Evolutionary conservation across 768 basidiomycete species (phyloP).

Genomic region (Suillus sp.): DNA sequence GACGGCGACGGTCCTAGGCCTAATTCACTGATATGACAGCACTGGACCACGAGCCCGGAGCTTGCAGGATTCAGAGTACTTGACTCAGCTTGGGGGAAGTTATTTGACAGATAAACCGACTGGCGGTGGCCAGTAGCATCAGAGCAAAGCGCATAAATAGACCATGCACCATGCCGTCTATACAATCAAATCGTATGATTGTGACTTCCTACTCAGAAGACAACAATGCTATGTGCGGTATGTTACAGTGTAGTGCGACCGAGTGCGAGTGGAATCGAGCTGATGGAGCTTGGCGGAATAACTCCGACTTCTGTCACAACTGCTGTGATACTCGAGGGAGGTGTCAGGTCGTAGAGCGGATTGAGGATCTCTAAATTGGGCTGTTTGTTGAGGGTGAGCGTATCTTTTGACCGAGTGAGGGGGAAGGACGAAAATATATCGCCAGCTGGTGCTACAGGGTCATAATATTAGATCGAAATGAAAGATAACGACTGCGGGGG

Average conservation of each 20-base stretch:
- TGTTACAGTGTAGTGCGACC: conserved; percentile 15
- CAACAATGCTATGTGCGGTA: background rate
- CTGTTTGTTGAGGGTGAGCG: conserved; percentile 32
- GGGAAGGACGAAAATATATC: conserved; percentile 26
- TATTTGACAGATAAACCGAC: background rate
- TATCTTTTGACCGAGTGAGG: conserved; percentile 12
- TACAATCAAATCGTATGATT: conserved; percentile 4
- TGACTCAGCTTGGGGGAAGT: background rate
- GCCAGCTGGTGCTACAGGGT: conserved; percentile 28
- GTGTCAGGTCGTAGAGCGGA: conserved; percentile 93
- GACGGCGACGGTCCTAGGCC: background rate
- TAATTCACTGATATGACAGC: background rate
- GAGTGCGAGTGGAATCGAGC: conserved; percentile 77
- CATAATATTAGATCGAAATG: background rate
- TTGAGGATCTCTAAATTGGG: conserved; percentile 76
- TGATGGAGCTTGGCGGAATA: conserved; percentile 90
- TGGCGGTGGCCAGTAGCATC: background rate
- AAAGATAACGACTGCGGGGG: background rate
- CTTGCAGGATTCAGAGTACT: background rate
- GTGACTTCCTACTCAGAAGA: conserved; percentile 1
- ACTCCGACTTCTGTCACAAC: conserved; percentile 97
- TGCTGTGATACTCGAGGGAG: conserved; percentile 88
- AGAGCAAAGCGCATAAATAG: background rate
- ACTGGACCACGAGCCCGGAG: background rate
- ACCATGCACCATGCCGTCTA: background rate